A percentile compares a stretch with the other conserved stretches of the same genome.
Conservation (phyloP, 768 basidiomycete species). For the Sporobolomyces phaffii region DNA sequence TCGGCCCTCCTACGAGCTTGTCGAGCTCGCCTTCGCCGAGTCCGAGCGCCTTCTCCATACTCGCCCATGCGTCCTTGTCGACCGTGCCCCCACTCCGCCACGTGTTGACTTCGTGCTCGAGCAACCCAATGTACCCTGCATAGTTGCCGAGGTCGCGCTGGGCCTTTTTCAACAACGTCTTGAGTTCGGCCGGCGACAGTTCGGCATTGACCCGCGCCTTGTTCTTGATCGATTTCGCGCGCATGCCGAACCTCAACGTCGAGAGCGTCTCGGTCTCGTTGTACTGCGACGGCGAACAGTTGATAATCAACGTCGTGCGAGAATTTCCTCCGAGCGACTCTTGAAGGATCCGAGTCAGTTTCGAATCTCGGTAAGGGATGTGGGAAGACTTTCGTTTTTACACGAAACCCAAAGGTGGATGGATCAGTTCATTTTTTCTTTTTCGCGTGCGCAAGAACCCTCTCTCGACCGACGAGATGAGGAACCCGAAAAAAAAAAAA, state of each 20-base stretch:
- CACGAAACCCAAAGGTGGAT: too few species aligned
- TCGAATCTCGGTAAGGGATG: slow-evolving; percentile 97
- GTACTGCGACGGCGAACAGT: slow-evolving; percentile 95
- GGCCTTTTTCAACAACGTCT: slow-evolving; percentile 80
- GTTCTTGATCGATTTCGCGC: slow-evolving; percentile 99
- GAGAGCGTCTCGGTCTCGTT: slow-evolving; percentile 94
- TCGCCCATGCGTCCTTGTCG: slow-evolving; percentile 74
- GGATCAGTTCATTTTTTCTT: too few species aligned
- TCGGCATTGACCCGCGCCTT: slow-evolving; percentile 97
- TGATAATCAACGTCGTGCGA: slow-evolving; percentile 94
- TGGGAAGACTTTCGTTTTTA: slow-evolving; percentile 66
- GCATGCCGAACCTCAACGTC: slow-evolving; percentile 97
- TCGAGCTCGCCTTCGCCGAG: slow-evolving; percentile 45
- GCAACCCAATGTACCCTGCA: slow-evolving; percentile 75
- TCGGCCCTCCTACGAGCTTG: slow-evolving; percentile 44
- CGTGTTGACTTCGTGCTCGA: slow-evolving; percentile 82
- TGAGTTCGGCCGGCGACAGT: slow-evolving; percentile 91
- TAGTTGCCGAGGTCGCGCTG: slow-evolving; percentile 75
- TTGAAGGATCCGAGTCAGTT: slow-evolving; percentile 97
- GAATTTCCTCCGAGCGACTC: slow-evolving; percentile 94
- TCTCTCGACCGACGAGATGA: too few species aligned
- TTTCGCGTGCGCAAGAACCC: too few species aligned
- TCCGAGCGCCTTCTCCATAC: slow-evolving; percentile 57
- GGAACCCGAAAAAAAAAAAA: too few species aligned
- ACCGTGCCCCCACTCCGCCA: slow-evolving; percentile 86